Conservation (phyloP, 345 rosid species). For the Rhodamnia argentea region DNA sequence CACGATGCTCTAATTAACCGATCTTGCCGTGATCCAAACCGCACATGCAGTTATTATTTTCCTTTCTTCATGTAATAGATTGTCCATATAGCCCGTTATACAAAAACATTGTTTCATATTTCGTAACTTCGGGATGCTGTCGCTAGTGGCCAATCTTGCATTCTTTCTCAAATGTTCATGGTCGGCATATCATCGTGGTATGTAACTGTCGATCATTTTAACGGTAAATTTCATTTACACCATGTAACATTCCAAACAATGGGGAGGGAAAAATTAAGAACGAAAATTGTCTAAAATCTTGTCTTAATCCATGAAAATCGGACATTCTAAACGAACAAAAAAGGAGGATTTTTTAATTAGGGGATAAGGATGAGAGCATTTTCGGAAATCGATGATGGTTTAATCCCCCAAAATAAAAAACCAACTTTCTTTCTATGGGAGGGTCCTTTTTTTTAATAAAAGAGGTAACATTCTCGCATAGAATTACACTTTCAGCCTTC, state of each 20-base stretch:
- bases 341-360: background rate
- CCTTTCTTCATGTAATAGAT: too few species aligned
- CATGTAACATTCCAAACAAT: too few species aligned
- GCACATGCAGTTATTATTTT: background rate
- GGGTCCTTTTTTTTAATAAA: background rate
- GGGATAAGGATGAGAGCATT: background rate
- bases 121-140: fast-evolving
- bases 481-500: background rate
- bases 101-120: background rate
- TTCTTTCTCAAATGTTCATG: background rate
- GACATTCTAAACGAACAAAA: background rate
- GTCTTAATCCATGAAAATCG: too few species aligned
- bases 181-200: background rate
- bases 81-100: fast-evolving
- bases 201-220: background rate
- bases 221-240: background rate
- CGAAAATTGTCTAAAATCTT: too few species aligned
- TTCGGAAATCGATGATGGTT: background rate
- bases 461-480: background rate
- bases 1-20: background rate
- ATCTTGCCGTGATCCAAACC: background rate
- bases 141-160: fast-evolving
- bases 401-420: background rate
- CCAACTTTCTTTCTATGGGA: background rate
- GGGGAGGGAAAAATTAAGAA: too few species aligned